Conservation (phyloP, 768 basidiomycete genomes). For the Tylopilus intermedius region DNA sequence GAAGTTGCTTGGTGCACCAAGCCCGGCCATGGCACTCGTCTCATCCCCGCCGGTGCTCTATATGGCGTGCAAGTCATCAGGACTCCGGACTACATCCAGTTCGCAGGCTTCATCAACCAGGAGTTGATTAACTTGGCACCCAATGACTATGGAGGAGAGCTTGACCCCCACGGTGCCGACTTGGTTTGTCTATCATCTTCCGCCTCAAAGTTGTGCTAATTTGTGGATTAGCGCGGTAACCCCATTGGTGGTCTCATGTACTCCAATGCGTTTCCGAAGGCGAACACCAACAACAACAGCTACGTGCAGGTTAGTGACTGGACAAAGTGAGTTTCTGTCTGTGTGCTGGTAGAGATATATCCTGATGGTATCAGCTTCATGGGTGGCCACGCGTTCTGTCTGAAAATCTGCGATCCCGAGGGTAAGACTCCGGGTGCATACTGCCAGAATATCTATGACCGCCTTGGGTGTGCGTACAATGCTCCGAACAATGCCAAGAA, state of each 20-base stretch:
- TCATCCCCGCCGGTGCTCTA: conserved; percentile 65
- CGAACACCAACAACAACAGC: conserved; percentile 35
- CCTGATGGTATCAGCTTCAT: conserved; percentile 50
- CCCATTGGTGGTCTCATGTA: conserved; percentile 69
- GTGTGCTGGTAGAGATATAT: background rate
- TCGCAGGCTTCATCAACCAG: conserved; percentile 68
- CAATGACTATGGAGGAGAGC: conserved; percentile 68
- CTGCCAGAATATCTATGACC: conserved; percentile 73
- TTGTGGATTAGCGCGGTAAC: conserved; percentile 59
- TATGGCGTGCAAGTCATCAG: conserved; percentile 59
- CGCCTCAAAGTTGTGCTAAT: conserved; percentile 15
- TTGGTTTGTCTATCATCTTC: conserved; percentile 30
- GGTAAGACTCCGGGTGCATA: conserved; percentile 44
- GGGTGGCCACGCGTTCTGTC: conserved; percentile 59
- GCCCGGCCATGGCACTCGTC: conserved; percentile 62
- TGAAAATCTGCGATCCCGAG: conserved; percentile 66
- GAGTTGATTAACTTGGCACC: conserved; percentile 46
- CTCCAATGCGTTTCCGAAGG: conserved; percentile 54
- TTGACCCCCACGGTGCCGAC: conserved; percentile 74
- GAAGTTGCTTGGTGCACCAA: conserved; percentile 79
- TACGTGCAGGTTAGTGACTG: conserved; percentile 61
- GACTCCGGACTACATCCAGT: conserved; percentile 55
- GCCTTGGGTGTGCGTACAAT: conserved; percentile 71
- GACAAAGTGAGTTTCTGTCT: conserved; percentile 49
- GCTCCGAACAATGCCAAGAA: conserved; percentile 59